Evolutionary conservation across 192 early-diverging fungal species (phyloP).

Genomic region (Helicostylum pulchrum): DNA sequence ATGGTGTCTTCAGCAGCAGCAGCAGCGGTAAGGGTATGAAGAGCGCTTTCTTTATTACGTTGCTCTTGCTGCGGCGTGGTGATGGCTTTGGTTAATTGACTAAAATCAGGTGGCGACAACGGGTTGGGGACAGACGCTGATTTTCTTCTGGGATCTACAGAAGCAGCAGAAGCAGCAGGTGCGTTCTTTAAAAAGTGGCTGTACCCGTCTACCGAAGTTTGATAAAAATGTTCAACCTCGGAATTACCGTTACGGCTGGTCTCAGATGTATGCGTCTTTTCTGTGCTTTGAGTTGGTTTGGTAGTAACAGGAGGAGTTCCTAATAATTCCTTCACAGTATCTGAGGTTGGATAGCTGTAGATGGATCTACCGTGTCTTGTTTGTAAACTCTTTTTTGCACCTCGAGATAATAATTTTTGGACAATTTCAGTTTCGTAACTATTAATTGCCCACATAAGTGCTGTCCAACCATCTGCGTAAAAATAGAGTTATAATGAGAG

Average conservation of each 20-base stretch:
- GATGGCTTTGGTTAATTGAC: not conserved
- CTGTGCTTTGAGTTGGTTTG: not conserved
- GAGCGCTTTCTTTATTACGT: not conserved
- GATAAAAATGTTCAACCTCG: constrained; percentile 15
- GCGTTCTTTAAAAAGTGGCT: constrained; percentile 7
- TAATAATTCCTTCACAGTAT: constrained; percentile 10
- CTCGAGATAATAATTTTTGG: constrained; percentile 65
- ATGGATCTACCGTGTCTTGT: constrained; percentile 70
- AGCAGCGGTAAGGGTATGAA: not conserved
- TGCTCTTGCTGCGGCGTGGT: not conserved
- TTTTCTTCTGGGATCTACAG: constrained; percentile 35
- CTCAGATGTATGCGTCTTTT: not conserved
- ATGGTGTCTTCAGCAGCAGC: not conserved
- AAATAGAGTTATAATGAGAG: not conserved
- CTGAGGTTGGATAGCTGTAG: constrained; percentile 58
- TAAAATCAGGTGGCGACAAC: constrained; percentile 6
- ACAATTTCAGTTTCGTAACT: constrained; percentile 73
- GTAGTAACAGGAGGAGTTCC: constrained; percentile 5
- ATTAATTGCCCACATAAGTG: constrained; percentile 87
- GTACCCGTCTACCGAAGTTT: constrained; percentile 21
- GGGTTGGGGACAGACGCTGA: constrained; percentile 41
- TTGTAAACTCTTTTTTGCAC: constrained; percentile 62
- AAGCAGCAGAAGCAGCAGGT: not conserved
- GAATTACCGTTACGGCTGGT: not conserved
- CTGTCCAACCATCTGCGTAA: constrained; percentile 72